These are phyloP conservation scores for Areca catechu DNA, from an alignment of 176 grass and related monocot genomes.

Conservation along the genomic window DNA sequence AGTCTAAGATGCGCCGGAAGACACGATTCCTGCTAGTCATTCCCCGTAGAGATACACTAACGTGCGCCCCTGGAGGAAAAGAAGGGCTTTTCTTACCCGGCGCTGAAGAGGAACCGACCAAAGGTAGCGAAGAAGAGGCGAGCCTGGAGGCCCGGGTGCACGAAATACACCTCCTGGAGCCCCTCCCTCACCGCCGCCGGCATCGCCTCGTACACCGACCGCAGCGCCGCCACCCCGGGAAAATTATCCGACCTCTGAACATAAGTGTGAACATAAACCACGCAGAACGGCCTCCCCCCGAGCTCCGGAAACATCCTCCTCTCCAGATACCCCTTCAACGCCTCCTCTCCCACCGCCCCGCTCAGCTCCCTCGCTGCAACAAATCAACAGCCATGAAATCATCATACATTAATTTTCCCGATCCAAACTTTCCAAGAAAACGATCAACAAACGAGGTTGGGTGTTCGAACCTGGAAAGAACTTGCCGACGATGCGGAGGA, in stretches of 20 bases:
- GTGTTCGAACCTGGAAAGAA: conserved; percentile 49
- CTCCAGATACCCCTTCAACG: conserved; percentile 34
- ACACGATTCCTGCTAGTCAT: no score
- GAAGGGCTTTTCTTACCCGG: conserved; percentile 21
- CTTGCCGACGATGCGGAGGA: conserved; percentile 77
- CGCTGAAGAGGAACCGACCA: conserved; percentile 73
- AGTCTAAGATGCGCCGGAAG: no score
- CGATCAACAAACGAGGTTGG: neutral
- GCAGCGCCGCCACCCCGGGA: conserved; percentile 55
- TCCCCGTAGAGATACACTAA: no score
- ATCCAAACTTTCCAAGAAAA: neutral
- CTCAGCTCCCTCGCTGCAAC: conserved; percentile 47
- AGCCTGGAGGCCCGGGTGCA: conserved; percentile 77
- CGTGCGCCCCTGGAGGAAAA: neutral
- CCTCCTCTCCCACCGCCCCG: conserved; percentile 34
- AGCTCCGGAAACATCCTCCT: conserved; percentile 39
- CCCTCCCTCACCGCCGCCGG: conserved; percentile 24
- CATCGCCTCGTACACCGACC: conserved; percentile 48
- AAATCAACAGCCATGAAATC: neutral
- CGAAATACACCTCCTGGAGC: conserved; percentile 66
- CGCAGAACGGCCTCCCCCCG: conserved; percentile 38
- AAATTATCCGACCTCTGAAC: conserved; percentile 58
- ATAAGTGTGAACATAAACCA: conserved; percentile 69
- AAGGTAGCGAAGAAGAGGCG: conserved; percentile 87
- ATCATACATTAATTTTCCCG: neutral